Evolutionary conservation across 345 rosid genomes (phyloP).

Genomic region (Eucalyptus cloeziana): DNA sequence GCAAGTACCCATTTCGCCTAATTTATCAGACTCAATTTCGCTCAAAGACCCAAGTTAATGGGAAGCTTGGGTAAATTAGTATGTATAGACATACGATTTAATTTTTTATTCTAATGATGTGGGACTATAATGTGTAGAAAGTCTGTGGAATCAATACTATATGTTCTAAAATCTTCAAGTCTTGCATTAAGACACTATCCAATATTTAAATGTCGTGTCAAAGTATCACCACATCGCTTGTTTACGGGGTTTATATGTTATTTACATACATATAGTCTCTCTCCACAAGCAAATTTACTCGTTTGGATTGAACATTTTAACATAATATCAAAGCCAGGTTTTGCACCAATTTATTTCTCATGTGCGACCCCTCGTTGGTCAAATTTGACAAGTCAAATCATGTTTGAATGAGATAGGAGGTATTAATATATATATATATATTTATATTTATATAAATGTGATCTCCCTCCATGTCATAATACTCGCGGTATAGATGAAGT

Average conservation of each 20-base stretch:
- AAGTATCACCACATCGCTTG: neutral
- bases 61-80: neutral
- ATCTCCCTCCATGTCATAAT: neutral
- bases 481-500: no score
- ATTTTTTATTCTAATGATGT: no score
- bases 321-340: accelerated
- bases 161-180: no score
- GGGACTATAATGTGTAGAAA: neutral
- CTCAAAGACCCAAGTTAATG: neutral
- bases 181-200: no score
- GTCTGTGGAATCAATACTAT: neutral
- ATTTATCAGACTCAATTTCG: neutral
- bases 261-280: no score
- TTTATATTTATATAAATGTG: no score
- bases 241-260: neutral
- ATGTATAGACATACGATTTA: neutral
- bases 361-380: neutral
- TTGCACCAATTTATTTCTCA: neutral
- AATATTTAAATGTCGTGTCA: no score
- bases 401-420: neutral
- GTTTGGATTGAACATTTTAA: neutral
- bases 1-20: neutral
- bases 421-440: no score
- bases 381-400: neutral
- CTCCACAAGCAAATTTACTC: no score